Percentiles rank a stretch among this genome's conserved stretches.
Evolutionary conservation across 495 filamentous ascomycete genomes (phyloP).

Genomic region (Aspergillus leporis): DNA sequence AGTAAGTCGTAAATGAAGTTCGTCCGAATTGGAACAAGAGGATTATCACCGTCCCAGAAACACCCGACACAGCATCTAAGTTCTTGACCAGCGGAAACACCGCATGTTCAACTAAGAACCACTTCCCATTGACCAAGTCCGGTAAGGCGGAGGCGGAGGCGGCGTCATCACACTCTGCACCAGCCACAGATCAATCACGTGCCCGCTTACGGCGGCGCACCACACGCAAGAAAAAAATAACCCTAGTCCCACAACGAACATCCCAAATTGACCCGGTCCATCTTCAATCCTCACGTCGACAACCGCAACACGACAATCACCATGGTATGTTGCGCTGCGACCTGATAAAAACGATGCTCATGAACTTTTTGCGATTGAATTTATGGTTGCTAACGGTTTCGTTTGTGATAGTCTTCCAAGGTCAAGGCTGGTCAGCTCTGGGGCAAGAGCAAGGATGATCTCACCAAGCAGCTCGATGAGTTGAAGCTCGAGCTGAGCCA

Average conservation of each 20-base stretch:
- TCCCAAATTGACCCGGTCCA: slow-evolving; percentile 47
- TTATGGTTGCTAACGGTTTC: slow-evolving; percentile 17
- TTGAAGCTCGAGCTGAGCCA: slow-evolving; percentile 92
- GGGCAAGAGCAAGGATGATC: slow-evolving; percentile 98
- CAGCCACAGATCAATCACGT: slow-evolving; percentile 34
- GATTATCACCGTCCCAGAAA: not conserved
- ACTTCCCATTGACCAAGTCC: slow-evolving; percentile 1
- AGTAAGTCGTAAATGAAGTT: not conserved
- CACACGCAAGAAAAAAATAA: slow-evolving; percentile 38
- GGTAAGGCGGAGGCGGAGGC: slow-evolving; percentile 4
- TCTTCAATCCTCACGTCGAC: slow-evolving; percentile 55
- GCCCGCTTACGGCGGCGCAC: slow-evolving; percentile 39
- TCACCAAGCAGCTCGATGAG: slow-evolving; percentile 88
- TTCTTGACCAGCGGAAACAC: not conserved
- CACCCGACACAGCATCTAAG: not conserved
- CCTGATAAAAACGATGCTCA: not conserved
- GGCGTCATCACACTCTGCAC: slow-evolving; percentile 14
- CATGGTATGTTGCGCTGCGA: slow-evolving; percentile 43
- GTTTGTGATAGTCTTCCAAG: slow-evolving; percentile 71
- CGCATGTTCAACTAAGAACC: not conserved
- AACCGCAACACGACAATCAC: slow-evolving; percentile 49
- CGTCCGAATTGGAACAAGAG: not conserved
- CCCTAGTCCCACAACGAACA: slow-evolving; percentile 56
- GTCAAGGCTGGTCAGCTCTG: slow-evolving; percentile 95
- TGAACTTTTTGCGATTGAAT: not conserved